Evolutionary conservation across 495 filamentous ascomycete genomes (phyloP), one percentile per base, ranked within the genome.

Genomic region (Cudoniella acicularis): DNA sequence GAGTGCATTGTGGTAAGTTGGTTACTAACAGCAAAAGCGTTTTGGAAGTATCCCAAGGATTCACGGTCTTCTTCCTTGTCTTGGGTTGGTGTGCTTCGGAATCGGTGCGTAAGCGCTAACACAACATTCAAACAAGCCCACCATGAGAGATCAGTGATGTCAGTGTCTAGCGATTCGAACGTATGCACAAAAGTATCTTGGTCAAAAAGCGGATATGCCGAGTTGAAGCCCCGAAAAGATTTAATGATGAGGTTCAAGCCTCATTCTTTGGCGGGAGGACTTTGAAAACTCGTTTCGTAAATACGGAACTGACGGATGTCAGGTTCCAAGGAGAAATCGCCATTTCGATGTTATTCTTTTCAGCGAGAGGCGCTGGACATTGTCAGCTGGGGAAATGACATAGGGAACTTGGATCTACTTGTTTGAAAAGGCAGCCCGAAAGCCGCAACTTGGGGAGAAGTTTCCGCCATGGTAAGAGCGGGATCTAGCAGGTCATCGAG

Each of bases 61-160:
- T 93, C 91, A 53, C 91, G 70, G 59, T 96, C 90, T 66, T 96
- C 91, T 60, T 88, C 81, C 18, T 87, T 84, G 1, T 92, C 89
- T 13, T 94, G 70, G 56, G 96, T 92, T 71, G 84, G 92, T 86
- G 96, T 95, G 16, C 96, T 88, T 1, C 91, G 85, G 59, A 97
- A 77, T 46, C 92, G 83, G 68, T 96, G 88, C 0, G 92, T 83
- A 54, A 97, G 92, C 2, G 94, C 94, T 17, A 98, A 77, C 0
- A 89, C 90, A 59, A 96, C 87, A 68, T 98, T 98, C 61, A 98
- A 79, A 69, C 89, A 92, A 4, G 92, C 93, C 92, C 95, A 98
- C 92, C 93, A 98, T 2, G 91, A 92, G 36, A 90, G 92, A 48
- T 91, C 90, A 67, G 90, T 87, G 63, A 92, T 94, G 8, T 90